Evolutionary conservation across 139 green algal species (phyloP).

Genomic region (Chlorella sp.): DNA sequence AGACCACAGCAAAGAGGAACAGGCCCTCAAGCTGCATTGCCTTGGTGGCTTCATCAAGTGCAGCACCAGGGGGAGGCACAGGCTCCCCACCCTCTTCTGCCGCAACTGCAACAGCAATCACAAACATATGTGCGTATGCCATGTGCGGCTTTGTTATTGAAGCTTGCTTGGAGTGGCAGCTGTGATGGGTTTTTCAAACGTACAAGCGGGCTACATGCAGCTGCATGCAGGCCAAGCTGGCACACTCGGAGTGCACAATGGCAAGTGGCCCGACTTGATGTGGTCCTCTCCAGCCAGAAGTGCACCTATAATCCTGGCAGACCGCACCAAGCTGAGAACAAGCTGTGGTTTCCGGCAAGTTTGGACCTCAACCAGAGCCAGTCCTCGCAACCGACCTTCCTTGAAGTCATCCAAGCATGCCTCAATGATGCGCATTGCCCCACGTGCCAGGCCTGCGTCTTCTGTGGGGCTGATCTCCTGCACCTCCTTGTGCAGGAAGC

Average conservation of each 20-base stretch:
- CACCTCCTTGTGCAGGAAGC: conserved; percentile 43
- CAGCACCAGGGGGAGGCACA: too few species aligned
- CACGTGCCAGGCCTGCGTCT: conserved; percentile 18
- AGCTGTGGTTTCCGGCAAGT: background rate
- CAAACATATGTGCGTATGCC: background rate
- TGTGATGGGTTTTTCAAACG: background rate
- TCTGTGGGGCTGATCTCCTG: conserved; percentile 64
- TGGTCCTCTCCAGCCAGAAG: background rate
- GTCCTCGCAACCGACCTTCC: background rate
- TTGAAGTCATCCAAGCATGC: background rate
- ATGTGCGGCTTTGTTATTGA: background rate
- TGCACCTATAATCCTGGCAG: too few species aligned
- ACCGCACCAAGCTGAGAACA: background rate
- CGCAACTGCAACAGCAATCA: background rate
- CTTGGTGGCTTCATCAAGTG: conserved; percentile 42
- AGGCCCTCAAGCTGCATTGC: conserved; percentile 41
- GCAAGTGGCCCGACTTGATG: background rate
- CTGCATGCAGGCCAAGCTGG: background rate
- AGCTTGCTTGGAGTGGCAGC: background rate
- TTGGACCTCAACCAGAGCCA: background rate
- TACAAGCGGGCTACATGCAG: background rate
- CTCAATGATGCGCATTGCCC: background rate
- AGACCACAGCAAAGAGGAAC: conserved; percentile 63
- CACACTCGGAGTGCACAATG: background rate
- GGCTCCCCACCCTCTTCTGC: too few species aligned